A percentile compares a stretch with the other conserved stretches of the same genome.
phyloP scores from a whole-genome alignment of 208 protist species.

The Borovskyia barvae region DNA sequence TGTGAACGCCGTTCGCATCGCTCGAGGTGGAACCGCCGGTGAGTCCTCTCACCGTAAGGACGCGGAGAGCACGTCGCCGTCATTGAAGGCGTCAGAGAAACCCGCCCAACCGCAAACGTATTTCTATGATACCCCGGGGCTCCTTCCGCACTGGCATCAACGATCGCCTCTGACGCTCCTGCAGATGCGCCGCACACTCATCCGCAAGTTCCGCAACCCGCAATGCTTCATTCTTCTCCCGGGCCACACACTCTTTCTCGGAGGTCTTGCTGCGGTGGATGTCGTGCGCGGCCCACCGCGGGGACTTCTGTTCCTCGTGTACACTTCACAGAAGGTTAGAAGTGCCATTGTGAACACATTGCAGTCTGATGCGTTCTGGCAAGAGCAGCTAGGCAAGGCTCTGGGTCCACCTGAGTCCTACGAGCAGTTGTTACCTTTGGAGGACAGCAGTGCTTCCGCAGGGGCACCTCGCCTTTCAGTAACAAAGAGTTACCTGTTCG shows the following conservation, averaged over 20 bases:
- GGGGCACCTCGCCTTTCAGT: conserved; percentile 51
- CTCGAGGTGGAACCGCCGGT: conserved; percentile 22
- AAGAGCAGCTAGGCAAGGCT: conserved; percentile 75
- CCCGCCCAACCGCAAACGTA: conserved; percentile 30
- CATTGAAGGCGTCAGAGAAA: conserved; percentile 4
- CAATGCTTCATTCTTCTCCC: conserved; percentile 84
- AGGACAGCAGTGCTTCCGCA: conserved; percentile 4
- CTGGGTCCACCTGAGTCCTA: conserved; percentile 78
- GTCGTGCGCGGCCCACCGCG: conserved; percentile 73
- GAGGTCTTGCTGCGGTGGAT: conserved; percentile 83
- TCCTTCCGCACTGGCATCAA: conserved; percentile 87
- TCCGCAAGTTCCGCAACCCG: conserved; percentile 82
- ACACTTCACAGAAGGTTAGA: conserved; percentile 86
- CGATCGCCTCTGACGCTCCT: conserved; percentile 78
- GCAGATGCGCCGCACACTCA: conserved; percentile 88
- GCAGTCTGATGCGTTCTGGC: conserved; percentile 77
- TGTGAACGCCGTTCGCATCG: conserved; percentile 74
- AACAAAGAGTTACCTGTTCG: conserved; percentile 82
- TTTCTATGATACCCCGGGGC: conserved; percentile 88
- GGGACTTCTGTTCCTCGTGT: conserved; percentile 84
- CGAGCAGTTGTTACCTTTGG: conserved; percentile 66
- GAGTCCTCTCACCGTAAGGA: conserved; percentile 5
- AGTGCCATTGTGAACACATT: conserved; percentile 78
- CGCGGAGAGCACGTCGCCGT: neutral
- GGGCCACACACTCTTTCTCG: conserved; percentile 84